Evolutionary conservation across 140 eudicot species (phyloP), one percentile per base, ranked within the genome.

Genomic region (Erigeron philadelphicus): DNA sequence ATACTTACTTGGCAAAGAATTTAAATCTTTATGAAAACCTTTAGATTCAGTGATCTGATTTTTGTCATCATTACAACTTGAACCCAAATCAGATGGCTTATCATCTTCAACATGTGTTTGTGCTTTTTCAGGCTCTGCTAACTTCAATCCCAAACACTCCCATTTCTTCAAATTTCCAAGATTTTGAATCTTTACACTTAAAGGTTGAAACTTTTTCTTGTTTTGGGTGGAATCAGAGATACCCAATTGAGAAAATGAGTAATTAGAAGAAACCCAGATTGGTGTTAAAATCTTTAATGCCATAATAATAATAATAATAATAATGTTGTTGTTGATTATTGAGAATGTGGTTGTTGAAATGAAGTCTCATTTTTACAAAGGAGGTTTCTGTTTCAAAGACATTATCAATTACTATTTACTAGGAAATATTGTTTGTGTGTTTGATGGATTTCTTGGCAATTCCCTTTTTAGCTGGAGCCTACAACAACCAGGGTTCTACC

Each of bases 21-120:
- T 88, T 78, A 91, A 88, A 79, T 91, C 96, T 76, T 62, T 82
- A 64, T 85, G 96, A 75, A 85, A 85, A 12, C 84, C 83, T 31
- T 53, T 64, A 8, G 83, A 78, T 40, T 72, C 64, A 17, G 82
- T 66, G 67, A 75, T 75, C 82, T 79, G 81, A 23, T 78, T 78
- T 16, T 81, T 76, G 41, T 71, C 66, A 61, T 70, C 76, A 50
- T 59, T 45, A 55, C 66, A 67, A 68, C 42, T 38, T 48, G 81
- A 72, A 72, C 61, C 82, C 77, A 71, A 72, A 44, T 66, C 77
- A 67, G 85, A 59, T n/a, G 72, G 81, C 80, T 81, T 78, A 16
- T 84, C 92, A 73, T 84, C 90, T 52, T 90, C 97, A 70, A 82
- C 87, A 71, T 82, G 83, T 6, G 84, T 76, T 21, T 62, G 79